Conservation (phyloP, 2,329 filamentous ascomycete genomes). For the Nemania serpens region DNA sequence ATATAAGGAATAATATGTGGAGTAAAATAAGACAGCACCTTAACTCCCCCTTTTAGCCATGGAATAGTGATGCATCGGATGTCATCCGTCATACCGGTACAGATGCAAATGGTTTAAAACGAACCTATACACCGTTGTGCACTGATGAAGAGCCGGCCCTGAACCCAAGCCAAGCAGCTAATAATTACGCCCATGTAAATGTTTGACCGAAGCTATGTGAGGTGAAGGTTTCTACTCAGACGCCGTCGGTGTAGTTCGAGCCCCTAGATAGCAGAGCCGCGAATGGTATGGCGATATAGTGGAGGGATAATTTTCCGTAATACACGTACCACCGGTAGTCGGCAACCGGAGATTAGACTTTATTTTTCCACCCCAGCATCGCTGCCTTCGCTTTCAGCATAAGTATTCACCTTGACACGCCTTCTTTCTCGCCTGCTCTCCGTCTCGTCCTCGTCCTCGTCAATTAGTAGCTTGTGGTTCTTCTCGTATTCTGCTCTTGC, state of each 20-base stretch:
- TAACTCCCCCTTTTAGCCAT: conserved; percentile 3
- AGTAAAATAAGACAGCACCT: background rate
- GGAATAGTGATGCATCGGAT: background rate
- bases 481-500: conserved; percentile 58
- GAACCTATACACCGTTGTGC: conserved; percentile 13
- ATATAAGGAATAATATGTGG: conserved; percentile 4
- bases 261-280: background rate
- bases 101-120: conserved; percentile 13
- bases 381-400: conserved; percentile 46
- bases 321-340: background rate
- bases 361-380: conserved; percentile 39
- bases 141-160: background rate
- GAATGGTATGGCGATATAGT: background rate
- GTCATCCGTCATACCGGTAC: background rate
- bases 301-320: background rate
- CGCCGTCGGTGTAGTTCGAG: background rate
- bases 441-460: conserved; percentile 36
- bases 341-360: background rate
- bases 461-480: conserved; percentile 53
- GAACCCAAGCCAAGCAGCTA: conserved; percentile 2
- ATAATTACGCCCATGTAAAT: conserved; percentile 19
- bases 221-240: background rate
- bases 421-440: conserved; percentile 38
- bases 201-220: background rate
- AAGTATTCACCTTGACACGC: conserved; percentile 44